Percentiles rank a stretch among this genome's conserved stretches.
These are phyloP conservation scores for Solanum bukasovii DNA, from an alignment of 257 asterid genomes.

Conservation along the genomic window DNA sequence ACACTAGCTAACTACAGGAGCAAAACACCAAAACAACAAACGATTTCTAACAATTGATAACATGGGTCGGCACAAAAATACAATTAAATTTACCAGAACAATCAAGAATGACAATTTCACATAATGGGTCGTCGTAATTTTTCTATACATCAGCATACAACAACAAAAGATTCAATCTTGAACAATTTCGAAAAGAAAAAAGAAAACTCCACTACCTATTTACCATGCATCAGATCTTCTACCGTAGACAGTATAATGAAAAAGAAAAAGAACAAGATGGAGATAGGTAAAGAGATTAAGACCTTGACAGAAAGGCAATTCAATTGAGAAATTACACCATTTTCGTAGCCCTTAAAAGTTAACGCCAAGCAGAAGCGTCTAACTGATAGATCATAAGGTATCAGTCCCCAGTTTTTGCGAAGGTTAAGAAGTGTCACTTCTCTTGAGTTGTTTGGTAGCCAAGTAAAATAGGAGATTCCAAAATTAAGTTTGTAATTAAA, in stretches of 20 bases:
- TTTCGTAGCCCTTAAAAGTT: neutral
- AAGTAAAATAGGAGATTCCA: neutral
- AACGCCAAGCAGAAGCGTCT: neutral
- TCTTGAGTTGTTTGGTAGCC: neutral
- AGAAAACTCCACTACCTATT: neutral
- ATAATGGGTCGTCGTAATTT: neutral
- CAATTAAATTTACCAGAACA: neutral
- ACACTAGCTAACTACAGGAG: neutral
- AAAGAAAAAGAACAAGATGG: neutral
- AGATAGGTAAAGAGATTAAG: neutral
- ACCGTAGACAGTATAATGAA: neutral
- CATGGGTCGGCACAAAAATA: neutral
- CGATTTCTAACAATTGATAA: neutral
- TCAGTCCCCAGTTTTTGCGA: neutral
- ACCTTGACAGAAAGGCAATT: neutral
- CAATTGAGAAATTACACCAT: neutral
- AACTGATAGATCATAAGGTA: neutral
- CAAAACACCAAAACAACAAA: neutral
- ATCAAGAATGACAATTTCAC: neutral
- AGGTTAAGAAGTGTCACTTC: neutral
- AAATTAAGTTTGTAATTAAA: neutral
- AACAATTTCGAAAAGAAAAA: neutral
- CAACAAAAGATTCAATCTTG: neutral
- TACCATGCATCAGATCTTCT: neutral
- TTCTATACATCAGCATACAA: neutral